A percentile compares a stretch with the other conserved stretches of the same genome.
Conservation (phyloP, 2,329 filamentous ascomycete species). For the Trichoderma sp. region DNA sequence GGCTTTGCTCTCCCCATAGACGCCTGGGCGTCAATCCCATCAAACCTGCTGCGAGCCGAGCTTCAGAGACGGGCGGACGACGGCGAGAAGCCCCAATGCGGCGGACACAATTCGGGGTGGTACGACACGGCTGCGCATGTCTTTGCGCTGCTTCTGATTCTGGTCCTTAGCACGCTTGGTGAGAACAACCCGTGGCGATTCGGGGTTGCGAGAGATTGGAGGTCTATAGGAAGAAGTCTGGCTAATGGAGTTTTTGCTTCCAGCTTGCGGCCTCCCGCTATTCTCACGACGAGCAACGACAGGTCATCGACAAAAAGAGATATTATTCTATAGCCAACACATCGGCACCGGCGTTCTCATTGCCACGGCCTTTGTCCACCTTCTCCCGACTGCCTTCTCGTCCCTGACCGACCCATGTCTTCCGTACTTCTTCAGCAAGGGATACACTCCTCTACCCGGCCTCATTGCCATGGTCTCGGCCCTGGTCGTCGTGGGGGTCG, state of each 20-base stretch:
- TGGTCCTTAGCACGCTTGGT: conserved; percentile 62
- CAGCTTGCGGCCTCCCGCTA: conserved; percentile 67
- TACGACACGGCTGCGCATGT: conserved; percentile 71
- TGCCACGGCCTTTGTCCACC: conserved; percentile 81
- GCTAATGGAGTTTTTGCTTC: conserved; percentile 5
- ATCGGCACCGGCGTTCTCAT: conserved; percentile 84
- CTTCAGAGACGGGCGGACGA: conserved; percentile 50
- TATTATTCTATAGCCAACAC: conserved; percentile 70
- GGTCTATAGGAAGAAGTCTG: neutral
- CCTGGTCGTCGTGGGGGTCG: conserved; percentile 79
- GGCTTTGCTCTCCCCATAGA: neutral
- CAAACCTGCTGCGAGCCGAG: conserved; percentile 54
- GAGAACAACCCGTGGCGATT: conserved; percentile 30
- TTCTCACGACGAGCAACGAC: conserved; percentile 61
- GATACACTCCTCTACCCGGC: conserved; percentile 79
- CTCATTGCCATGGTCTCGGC: conserved; percentile 80
- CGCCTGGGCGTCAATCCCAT: conserved; percentile 53
- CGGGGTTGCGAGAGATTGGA: neutral
- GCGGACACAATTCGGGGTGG: conserved; percentile 52
- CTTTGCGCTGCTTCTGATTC: conserved; percentile 66
- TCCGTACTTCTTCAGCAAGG: conserved; percentile 74
- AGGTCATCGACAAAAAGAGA: conserved; percentile 57
- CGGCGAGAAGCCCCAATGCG: conserved; percentile 52
- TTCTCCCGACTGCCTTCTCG: conserved; percentile 67
- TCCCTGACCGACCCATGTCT: conserved; percentile 71